These are phyloP conservation scores for Neophaeococcomyces mojaviensis DNA, from an alignment of 2,329 filamentous ascomycete species.

Conservation along the genomic window DNA sequence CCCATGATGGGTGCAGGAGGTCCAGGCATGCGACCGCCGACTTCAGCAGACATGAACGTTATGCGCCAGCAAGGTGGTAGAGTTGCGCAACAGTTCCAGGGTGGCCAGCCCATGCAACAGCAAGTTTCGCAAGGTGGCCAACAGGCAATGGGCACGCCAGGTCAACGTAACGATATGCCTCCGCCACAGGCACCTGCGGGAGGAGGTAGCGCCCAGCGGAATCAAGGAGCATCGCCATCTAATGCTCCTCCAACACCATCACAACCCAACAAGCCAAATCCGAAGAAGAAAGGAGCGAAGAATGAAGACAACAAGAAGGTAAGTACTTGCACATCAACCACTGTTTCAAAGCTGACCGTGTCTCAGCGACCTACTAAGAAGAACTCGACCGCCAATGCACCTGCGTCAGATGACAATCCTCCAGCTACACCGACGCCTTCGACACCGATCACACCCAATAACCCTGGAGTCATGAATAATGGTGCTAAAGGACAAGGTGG, in stretches of 20 bases:
- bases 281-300: constrained; percentile 48
- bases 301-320: constrained; percentile 45
- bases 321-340: constrained; percentile 23
- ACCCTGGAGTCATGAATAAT: constrained; percentile 38
- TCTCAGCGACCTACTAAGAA: constrained; percentile 37
- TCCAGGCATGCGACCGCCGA: constrained; percentile 53
- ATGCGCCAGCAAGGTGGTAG: constrained; percentile 31
- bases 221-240: constrained; percentile 37
- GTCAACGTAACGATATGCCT: constrained; percentile 48
- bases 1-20: constrained; percentile 38
- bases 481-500: constrained; percentile 28
- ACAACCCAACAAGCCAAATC: constrained; percentile 50
- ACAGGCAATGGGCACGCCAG: constrained; percentile 48
- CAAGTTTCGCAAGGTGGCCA: constrained; percentile 35
- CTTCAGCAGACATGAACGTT: constrained; percentile 39
- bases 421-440: constrained; percentile 42
- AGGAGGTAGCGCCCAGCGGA: constrained; percentile 33
- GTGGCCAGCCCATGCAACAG: constrained; percentile 42
- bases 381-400: constrained; percentile 31
- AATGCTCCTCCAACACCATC: constrained; percentile 55
- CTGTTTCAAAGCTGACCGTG: neutral
- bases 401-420: constrained; percentile 40
- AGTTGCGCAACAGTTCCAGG: constrained; percentile 29
- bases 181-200: constrained; percentile 40
- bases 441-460: constrained; percentile 42